Evolutionary conservation across 2,329 filamentous ascomycete genomes (phyloP).

Genomic region (Stagonosporopsis chrysanthemi): DNA sequence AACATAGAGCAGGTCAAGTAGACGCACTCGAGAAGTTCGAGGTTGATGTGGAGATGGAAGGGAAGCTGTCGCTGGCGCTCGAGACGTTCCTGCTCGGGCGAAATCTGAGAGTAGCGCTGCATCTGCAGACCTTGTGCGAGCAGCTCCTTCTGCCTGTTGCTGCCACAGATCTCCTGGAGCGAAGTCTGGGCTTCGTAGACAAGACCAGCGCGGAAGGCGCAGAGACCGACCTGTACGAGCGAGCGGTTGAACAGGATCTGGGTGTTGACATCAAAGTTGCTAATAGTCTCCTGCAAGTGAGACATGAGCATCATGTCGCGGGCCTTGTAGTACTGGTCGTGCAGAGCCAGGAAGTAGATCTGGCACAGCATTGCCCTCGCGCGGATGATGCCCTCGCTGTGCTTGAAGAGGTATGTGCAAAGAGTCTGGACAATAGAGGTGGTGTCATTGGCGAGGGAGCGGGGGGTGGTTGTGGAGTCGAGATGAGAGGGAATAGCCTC

Average conservation of each 20-base stretch:
- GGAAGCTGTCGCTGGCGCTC: constrained; percentile 97
- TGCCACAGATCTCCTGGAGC: constrained; percentile 96
- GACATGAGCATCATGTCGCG: constrained; percentile 99
- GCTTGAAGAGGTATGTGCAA: constrained; percentile 91
- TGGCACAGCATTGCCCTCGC: constrained; percentile 98
- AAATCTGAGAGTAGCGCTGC: constrained; percentile 94
- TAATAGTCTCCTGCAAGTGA: constrained; percentile 95
- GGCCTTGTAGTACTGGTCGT: constrained; percentile 97
- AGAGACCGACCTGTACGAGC: constrained; percentile 95
- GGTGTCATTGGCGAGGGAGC: constrained; percentile 72
- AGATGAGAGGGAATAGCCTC: constrained; percentile 74
- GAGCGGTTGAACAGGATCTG: constrained; percentile 99
- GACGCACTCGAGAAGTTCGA: constrained; percentile 96
- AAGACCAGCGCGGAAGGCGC: constrained; percentile 95
- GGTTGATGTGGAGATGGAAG: constrained; percentile 99
- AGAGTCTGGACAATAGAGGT: constrained; percentile 81
- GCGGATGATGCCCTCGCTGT: constrained; percentile 95
- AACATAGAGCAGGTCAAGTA: constrained; percentile 99
- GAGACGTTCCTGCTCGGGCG: constrained; percentile 94
- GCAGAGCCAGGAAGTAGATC: constrained; percentile 96
- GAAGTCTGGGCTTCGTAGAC: constrained; percentile 98
- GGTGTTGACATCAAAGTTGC: constrained; percentile 93
- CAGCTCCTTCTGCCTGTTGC: constrained; percentile 95
- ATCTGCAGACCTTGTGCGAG: constrained; percentile 98
- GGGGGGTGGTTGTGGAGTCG: constrained; percentile 82